A percentile compares a stretch with the other conserved stretches of the same genome.
Conservation (phyloP, 129 eudicot genomes). For the Calendula officinalis region DNA sequence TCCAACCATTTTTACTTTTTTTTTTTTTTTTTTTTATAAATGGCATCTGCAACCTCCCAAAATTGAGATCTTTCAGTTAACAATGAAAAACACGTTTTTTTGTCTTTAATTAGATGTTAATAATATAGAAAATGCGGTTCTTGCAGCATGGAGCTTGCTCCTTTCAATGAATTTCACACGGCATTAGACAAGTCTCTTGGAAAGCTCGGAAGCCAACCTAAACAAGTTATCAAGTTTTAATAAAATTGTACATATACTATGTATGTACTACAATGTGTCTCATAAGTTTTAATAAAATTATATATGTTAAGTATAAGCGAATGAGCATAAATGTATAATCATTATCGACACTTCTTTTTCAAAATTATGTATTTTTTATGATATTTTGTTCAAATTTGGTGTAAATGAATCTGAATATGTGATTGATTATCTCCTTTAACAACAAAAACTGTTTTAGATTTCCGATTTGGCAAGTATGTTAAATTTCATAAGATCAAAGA, state of each 20-base stretch:
- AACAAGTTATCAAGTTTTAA: conserved; percentile 56
- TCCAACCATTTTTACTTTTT: no score
- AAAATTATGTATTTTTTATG: not conserved
- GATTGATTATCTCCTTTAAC: not conserved
- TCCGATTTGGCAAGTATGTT: no score
- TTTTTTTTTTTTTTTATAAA: no score
- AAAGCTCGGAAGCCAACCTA: conserved; percentile 87
- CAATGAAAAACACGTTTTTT: no score
- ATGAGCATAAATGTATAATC: not conserved
- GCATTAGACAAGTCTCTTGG: conserved; percentile 93
- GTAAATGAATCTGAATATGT: not conserved
- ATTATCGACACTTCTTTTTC: not conserved
- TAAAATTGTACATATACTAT: no score
- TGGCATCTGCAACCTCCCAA: no score
- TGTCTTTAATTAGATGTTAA: no score
- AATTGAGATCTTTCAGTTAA: no score
- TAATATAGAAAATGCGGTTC: not conserved
- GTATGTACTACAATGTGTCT: not conserved
- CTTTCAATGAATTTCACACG: conserved; percentile 55
- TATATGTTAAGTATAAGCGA: not conserved
- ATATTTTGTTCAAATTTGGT: not conserved
- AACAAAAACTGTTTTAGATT: not conserved
- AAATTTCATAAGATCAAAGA: no score
- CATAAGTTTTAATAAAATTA: not conserved
- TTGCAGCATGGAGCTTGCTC: conserved; percentile 82